Evolutionary conservation across 2,329 filamentous ascomycete species (phyloP).

Genomic region (Diaporthe eres): DNA sequence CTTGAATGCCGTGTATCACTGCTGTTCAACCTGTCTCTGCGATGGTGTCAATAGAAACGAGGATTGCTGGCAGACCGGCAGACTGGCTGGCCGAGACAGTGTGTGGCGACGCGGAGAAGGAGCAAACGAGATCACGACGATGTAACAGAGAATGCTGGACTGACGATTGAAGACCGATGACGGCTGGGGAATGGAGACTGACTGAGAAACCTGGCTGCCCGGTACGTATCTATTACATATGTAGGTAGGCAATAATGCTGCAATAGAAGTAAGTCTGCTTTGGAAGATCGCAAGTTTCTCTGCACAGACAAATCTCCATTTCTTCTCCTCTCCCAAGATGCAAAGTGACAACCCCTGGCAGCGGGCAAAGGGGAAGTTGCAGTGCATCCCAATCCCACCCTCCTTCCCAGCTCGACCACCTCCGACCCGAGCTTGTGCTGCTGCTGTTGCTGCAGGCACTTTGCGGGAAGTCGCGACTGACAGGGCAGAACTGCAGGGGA

Average conservation of each 20-base stretch:
- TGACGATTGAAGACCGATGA: neutral
- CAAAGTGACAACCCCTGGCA: neutral
- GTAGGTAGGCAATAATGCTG: neutral
- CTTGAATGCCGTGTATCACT: neutral
- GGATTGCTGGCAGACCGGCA: neutral
- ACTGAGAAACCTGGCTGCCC: neutral
- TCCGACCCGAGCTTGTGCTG: neutral
- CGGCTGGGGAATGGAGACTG: neutral
- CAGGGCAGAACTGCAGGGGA: conserved; percentile 21
- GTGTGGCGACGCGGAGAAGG: neutral
- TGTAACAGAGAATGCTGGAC: conserved; percentile 1
- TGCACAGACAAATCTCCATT: neutral
- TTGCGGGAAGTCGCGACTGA: conserved; percentile 27
- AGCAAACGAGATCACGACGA: neutral
- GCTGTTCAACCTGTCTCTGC: neutral
- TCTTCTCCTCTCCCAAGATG: neutral
- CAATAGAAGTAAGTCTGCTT: neutral
- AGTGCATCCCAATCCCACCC: conserved; percentile 8
- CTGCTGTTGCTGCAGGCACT: conserved; percentile 27
- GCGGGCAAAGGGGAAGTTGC: conserved; percentile 25
- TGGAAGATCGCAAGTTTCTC: neutral
- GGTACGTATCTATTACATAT: conserved; percentile 18
- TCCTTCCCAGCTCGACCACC: conserved; percentile 8
- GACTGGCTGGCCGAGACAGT: neutral
- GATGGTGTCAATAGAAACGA: neutral